Base-by-base conservation (phyloP, 768 basidiomycete species). In the Crassisporium funariophilum region DNA sequence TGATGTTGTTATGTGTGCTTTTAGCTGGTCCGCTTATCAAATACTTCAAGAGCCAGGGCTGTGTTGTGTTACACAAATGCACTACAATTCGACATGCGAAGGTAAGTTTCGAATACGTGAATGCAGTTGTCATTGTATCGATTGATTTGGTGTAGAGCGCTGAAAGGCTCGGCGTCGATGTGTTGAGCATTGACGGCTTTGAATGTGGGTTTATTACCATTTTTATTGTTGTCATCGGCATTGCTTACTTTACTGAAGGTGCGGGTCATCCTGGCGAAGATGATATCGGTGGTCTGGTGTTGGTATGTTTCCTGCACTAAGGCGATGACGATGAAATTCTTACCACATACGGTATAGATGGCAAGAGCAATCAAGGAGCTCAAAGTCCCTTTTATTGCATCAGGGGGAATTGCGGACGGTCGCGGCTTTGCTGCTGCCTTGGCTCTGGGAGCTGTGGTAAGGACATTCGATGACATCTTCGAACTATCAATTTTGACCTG, bases 221-320 rank as follows among this genome's bases (percentile, higher is more conserved):
- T 43, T n/a, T 44, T 42, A 34, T 40, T 41, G n/a, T n/a, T n/a
- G n/a, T n/a, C n/a, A n/a, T n/a, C n/a, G n/a, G n/a, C 35, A 50
- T 52, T 39, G 40, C 31, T 5, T 7, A 36, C 57, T 50, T 47
- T 33, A 12, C 19, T 6, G 20, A 58, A 92, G 90, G 91, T 60
- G 94, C 92, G 22, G 94, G 94, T 19, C 91, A 94, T 65, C 92
- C 92, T 13, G 95, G 95, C 51, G 95, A 97, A 61, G 90, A 95
- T 34, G 95, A 97, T 60, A 88, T 97, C 17, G 89, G 90, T 3
- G 89, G 88, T 4, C 59, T 95, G 17, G 87, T 97, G 3, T 67
- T 97, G 69, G 91, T 91, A 54, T 31, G 62, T 17, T 13, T 20
- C n/a, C 13, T 10, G 17, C n/a, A 25, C 1, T n/a, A 12, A 1